Evolutionary conservation across 768 basidiomycete species (phyloP), one percentile per base, ranked within the genome.

Genomic region (Macrolepiota fuliginosa): DNA sequence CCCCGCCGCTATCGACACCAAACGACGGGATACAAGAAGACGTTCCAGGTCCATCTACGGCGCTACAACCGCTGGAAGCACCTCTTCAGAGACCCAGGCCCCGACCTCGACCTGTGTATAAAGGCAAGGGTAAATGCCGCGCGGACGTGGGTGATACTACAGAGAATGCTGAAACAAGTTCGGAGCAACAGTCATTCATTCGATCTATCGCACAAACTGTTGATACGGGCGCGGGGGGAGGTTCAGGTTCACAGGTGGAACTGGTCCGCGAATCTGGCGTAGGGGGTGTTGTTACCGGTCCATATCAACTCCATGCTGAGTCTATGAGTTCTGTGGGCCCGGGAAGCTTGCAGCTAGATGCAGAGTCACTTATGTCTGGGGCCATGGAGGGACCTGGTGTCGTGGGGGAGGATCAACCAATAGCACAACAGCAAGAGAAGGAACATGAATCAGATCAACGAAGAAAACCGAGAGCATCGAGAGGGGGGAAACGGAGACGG

Each of bases 91-190:
- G 53, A 64, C 64, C 70, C 32, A 62, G 68, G 27, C 68, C 68
- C 27, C 64, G 64, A 57, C 71, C 70, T 29, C 57, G 66, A 62
- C 68, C 67, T 37, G 64, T 55, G 25, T 64, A 66, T 24, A 69
- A 69, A 54, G 63, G 68, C 15, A 73, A 70, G 64, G 67, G 52
- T 25, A 66, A 64, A 49, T 19, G 24, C 2, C 19, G 9, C 19
- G 47, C 47, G 9, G 25, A 49, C 25, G 9, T 12, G 24, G 22
- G 9, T 25, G 47, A 49, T 12, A 12, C 11, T 47, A 19, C 22
- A 47, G n/a, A 19, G 46, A 24, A 10, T 3, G 22, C 22, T 19
- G 4, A 13, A 13, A 42, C 3, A 32, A 7, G 29, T 32, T n/a
- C 19, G 6, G 42, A 45, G 19, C n/a, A 22, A 45, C 42, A 17